Percentiles rank a stretch among this genome's conserved stretches.
Evolutionary conservation across 2,329 filamentous ascomycete species (phyloP).

Genomic region (Westerdykella ornata): DNA sequence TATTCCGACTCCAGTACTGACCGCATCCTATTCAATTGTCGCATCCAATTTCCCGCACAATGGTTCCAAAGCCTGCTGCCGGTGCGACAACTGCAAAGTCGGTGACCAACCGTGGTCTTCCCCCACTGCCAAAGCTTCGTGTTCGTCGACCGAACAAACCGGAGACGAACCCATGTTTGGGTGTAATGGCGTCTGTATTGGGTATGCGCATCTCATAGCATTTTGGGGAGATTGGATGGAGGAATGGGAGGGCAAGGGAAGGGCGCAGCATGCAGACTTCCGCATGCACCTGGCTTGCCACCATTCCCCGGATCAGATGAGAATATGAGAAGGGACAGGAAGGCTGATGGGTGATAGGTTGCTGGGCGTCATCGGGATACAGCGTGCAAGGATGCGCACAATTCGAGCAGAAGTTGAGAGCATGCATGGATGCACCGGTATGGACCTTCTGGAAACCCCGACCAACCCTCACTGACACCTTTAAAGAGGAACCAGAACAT

Average conservation of each 20-base stretch:
- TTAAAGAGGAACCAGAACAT: slow-evolving; percentile 49
- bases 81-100: slow-evolving; percentile 24
- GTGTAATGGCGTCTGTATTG: slow-evolving; percentile 60
- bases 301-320: neutral
- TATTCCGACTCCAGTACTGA: neutral
- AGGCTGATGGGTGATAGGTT: slow-evolving; percentile 50
- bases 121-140: slow-evolving; percentile 56
- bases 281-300: neutral
- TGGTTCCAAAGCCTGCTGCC: slow-evolving; percentile 35
- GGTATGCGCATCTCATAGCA: slow-evolving; percentile 42
- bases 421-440: slow-evolving; percentile 76
- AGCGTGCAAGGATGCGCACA: slow-evolving; percentile 54
- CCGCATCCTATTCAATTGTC: neutral
- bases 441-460: slow-evolving; percentile 25
- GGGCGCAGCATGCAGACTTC: neutral
- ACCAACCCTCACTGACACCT: neutral
- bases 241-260: neutral
- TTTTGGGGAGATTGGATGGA: neutral
- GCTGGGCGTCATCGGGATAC: slow-evolving; percentile 76
- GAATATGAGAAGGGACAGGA: neutral
- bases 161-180: slow-evolving; percentile 58
- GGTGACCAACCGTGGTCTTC: slow-evolving; percentile 46
- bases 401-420: slow-evolving; percentile 55
- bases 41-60: slow-evolving; percentile 12
- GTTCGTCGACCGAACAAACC: slow-evolving; percentile 58